Conservation (phyloP, 257 asterid genomes). For the Primulina tabacum region DNA sequence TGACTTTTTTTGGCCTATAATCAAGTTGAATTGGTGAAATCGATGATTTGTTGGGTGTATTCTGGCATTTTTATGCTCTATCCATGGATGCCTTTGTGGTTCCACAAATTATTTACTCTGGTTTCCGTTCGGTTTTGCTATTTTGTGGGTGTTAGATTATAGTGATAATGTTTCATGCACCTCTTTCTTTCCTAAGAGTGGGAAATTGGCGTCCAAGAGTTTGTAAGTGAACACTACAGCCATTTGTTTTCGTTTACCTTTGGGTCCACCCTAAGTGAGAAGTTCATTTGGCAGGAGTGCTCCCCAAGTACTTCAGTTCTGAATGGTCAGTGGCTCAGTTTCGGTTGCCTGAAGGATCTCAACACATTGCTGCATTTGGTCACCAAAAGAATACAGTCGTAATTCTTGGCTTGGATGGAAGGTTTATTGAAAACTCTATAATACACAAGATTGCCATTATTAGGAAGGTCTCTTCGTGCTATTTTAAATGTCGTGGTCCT, state of each 20-base stretch:
- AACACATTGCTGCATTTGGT: constrained; percentile 79
- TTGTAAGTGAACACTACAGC: background rate
- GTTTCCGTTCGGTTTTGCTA: background rate
- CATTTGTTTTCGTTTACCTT: constrained; percentile 8
- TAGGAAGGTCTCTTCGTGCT: background rate
- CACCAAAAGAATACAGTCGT: constrained; percentile 80
- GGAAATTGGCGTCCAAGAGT: constrained; percentile 6
- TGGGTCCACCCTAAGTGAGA: constrained; percentile 7
- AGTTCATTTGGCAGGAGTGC: constrained; percentile 54
- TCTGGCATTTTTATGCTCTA: background rate
- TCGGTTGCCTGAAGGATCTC: constrained; percentile 81
- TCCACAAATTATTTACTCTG: constrained; percentile 4
- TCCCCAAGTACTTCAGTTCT: constrained; percentile 92
- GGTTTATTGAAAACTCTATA: constrained; percentile 38
- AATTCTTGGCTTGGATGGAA: constrained; percentile 92
- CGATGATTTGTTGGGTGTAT: background rate
- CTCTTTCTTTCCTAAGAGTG: background rate
- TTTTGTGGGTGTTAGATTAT: constrained; percentile 15
- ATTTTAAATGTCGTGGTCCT: background rate
- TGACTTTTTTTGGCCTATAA: constrained; percentile 6
- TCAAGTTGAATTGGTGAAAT: background rate
- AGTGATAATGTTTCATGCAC: background rate
- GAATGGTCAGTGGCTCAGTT: constrained; percentile 97
- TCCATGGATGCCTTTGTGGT: background rate
- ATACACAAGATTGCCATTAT: too few relatives aligned